A percentile compares a stretch with the other conserved stretches of the same genome.
These are phyloP conservation scores for Tricholoma sp. DNA, from an alignment of 768 basidiomycete species.

Conservation along the genomic window DNA sequence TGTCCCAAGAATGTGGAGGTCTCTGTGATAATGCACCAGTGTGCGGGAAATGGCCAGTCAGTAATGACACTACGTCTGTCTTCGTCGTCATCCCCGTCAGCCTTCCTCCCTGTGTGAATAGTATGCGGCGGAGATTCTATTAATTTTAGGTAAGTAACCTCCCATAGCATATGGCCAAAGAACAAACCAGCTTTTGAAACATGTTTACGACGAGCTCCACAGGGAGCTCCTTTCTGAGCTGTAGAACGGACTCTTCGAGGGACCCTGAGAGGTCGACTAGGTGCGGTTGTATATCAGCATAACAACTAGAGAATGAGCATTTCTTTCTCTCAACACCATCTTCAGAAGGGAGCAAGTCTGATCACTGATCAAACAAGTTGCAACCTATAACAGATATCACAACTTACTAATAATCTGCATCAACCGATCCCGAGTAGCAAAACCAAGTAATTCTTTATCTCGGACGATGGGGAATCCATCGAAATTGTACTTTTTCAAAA, in stretches of 20 bases:
- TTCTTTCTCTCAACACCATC: constrained; percentile 26
- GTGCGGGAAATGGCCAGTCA: constrained; percentile 56
- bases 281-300: constrained; percentile 21
- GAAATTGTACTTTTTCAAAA: constrained; percentile 42
- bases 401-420: constrained; percentile 30
- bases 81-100: constrained; percentile 66
- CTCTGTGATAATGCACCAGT: constrained; percentile 33
- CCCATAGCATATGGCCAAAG: background rate
- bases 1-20: background rate
- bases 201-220: constrained; percentile 66
- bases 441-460: constrained; percentile 50
- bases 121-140: constrained; percentile 63
- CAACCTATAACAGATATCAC: background rate
- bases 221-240: constrained; percentile 64
- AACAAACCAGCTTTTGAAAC: constrained; percentile 64
- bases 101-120: constrained; percentile 57
- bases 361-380: background rate
- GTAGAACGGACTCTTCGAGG: constrained; percentile 48
- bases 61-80: constrained; percentile 54
- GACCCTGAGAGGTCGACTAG: constrained; percentile 34
- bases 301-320: constrained; percentile 38
- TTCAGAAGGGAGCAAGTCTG: constrained; percentile 27
- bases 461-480: constrained; percentile 65
- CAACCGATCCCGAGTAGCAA: constrained; percentile 54
- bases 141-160: background rate